phyloP scores from a whole-genome alignment of 2,329 filamentous ascomycete genomes.

The Microdochium trichocladiopsis region DNA sequence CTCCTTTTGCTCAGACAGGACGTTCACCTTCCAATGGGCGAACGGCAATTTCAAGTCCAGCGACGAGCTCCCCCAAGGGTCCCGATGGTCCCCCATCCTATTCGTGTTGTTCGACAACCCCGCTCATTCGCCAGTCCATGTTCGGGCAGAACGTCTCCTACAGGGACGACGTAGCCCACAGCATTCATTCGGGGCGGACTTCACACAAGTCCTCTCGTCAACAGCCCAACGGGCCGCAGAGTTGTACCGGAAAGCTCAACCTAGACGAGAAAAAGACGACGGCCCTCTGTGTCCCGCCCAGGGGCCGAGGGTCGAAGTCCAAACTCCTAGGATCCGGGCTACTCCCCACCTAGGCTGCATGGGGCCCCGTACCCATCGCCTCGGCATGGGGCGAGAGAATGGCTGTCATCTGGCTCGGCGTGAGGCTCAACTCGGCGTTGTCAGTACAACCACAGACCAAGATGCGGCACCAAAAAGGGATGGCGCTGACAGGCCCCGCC shows the following conservation, averaged over 20 bases:
- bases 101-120: background rate
- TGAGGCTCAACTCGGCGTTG: background rate
- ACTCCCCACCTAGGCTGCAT: too few relatives aligned
- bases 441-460: background rate
- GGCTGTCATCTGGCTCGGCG: background rate
- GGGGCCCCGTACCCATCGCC: too few relatives aligned
- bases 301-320: background rate
- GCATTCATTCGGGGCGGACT: background rate
- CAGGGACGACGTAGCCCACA: background rate
- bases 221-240: background rate
- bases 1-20: background rate
- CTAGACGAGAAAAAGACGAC: background rate
- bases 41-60: background rate
- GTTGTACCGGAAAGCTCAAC: background rate
- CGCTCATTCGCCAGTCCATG: background rate
- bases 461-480: background rate
- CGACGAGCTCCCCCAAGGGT: background rate
- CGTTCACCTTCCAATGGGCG: background rate
- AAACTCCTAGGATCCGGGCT: background rate
- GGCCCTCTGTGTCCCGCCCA: background rate
- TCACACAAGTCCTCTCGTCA: background rate
- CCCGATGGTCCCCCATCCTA: background rate
- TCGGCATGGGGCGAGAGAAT: too few relatives aligned
- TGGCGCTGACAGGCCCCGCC: too few relatives aligned
- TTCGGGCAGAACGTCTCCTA: background rate